Conservation (phyloP, 2,329 filamentous ascomycete genomes). For the Colletotrichum ledebouriae region DNA sequence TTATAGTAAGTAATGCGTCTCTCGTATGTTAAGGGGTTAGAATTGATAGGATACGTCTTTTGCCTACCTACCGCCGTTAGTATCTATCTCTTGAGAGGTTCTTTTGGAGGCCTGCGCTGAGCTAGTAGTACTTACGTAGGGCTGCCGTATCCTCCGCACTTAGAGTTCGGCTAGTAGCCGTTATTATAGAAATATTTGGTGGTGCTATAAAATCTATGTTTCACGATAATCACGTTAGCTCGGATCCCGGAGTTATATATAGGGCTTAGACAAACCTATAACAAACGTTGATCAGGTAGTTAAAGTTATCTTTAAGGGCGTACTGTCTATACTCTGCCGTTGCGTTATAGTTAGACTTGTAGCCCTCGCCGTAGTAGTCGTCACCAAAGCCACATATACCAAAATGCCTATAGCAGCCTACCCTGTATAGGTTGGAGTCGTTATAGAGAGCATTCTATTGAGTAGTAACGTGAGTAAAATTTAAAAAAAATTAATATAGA, state of each 20-base stretch:
- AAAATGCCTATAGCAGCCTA: background rate
- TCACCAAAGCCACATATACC: background rate
- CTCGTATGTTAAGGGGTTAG: background rate
- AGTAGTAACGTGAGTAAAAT: background rate
- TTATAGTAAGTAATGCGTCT: background rate
- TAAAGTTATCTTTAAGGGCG: background rate
- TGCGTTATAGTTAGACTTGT: background rate
- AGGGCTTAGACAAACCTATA: background rate
- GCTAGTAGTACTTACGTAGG: background rate
- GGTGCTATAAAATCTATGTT: background rate
- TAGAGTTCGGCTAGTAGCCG: background rate
- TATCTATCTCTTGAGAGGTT: background rate
- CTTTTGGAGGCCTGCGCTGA: background rate
- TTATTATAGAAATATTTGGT: background rate
- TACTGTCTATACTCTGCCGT: background rate
- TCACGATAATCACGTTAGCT: background rate
- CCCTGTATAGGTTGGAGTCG: background rate
- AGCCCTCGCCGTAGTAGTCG: background rate
- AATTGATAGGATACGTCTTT: background rate
- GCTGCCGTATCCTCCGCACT: background rate
- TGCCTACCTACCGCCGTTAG: background rate
- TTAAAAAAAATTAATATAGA: too few relatives aligned
- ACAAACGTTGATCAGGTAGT: background rate
- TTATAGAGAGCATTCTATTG: background rate
- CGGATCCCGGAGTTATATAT: background rate